A percentile compares a stretch with the other conserved stretches of the same genome.
Conservation (phyloP, 2,329 filamentous ascomycete species). For the Neoscytalidium dimidiatum region DNA sequence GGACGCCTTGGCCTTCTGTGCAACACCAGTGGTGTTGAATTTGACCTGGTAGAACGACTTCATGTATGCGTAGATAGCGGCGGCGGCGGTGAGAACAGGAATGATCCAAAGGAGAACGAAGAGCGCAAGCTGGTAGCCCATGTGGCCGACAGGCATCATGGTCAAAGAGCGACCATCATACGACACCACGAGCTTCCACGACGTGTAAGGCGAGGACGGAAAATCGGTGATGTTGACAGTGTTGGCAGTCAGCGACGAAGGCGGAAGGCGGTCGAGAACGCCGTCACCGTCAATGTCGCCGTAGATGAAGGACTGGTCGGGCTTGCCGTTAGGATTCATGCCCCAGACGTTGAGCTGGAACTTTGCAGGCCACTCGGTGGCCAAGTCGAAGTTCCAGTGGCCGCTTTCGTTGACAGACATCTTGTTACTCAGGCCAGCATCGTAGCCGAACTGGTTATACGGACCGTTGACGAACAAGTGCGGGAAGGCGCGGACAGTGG, state of each 20-base stretch:
- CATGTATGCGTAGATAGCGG: slow-evolving; percentile 59
- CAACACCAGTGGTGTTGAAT: slow-evolving; percentile 49
- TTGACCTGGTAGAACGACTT: slow-evolving; percentile 65
- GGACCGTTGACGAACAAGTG: slow-evolving; percentile 64
- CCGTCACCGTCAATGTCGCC: slow-evolving; percentile 64
- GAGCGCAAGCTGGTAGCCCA: slow-evolving; percentile 55
- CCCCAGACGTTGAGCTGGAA: slow-evolving; percentile 69
- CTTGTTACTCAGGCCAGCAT: slow-evolving; percentile 57
- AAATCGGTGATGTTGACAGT: slow-evolving; percentile 60
- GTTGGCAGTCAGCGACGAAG: slow-evolving; percentile 56
- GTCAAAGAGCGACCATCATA: slow-evolving; percentile 57
- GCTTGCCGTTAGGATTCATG: slow-evolving; percentile 63
- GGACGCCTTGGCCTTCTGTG: slow-evolving; percentile 25
- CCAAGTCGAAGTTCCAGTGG: slow-evolving; percentile 62
- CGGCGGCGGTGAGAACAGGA: slow-evolving; percentile 52
- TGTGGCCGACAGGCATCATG: slow-evolving; percentile 56
- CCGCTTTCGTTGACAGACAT: slow-evolving; percentile 53
- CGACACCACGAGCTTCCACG: slow-evolving; percentile 57
- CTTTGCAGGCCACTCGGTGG: slow-evolving; percentile 64
- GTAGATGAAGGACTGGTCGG: slow-evolving; percentile 60
- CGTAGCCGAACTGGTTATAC: slow-evolving; percentile 66
- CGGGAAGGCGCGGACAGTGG: slow-evolving; percentile 38
- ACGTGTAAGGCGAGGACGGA: slow-evolving; percentile 42
- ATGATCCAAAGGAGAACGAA: slow-evolving; percentile 57
- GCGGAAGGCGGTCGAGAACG: slow-evolving; percentile 63